Evolutionary conservation across 2,329 filamentous ascomycete species (phyloP).

Genomic region (Zalaria sp.): DNA sequence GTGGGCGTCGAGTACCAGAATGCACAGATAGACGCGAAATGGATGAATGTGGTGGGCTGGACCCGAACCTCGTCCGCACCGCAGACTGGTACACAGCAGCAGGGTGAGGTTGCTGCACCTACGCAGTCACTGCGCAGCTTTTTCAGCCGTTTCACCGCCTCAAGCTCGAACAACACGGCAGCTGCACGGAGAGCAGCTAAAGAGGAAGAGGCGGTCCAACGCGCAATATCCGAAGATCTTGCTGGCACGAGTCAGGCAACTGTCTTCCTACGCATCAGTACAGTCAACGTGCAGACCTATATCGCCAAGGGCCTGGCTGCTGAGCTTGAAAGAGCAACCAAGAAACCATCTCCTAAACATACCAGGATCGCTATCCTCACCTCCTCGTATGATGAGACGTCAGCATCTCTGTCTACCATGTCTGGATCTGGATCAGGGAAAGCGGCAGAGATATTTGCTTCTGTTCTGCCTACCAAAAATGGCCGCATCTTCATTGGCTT

Average conservation of each 20-base stretch:
- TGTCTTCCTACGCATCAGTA: conserved; percentile 80
- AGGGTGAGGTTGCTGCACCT: conserved; percentile 8
- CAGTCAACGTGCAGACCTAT: conserved; percentile 65
- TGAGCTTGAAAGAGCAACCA: conserved; percentile 88
- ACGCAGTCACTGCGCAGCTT: conserved; percentile 57
- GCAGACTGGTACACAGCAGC: conserved; percentile 2
- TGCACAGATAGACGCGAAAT: conserved; percentile 81
- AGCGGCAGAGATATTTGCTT: conserved; percentile 69
- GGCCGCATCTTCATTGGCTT: conserved; percentile 96
- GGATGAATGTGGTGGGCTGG: conserved; percentile 80
- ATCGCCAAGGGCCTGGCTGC: conserved; percentile 59
- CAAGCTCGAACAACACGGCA: conserved; percentile 32
- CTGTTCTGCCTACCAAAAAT: conserved; percentile 76
- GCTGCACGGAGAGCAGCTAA: conserved; percentile 42
- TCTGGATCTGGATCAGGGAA: conserved; percentile 39
- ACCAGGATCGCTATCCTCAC: conserved; percentile 81
- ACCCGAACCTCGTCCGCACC: conserved; percentile 33
- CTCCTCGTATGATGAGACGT: conserved; percentile 72
- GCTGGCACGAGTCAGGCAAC: conserved; percentile 57
- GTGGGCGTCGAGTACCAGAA: conserved; percentile 67
- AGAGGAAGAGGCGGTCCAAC: conserved; percentile 50
- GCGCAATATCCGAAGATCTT: conserved; percentile 54
- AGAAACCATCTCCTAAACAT: conserved; percentile 83
- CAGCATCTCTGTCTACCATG: conserved; percentile 44
- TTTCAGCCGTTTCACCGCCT: conserved; percentile 59